Base-by-base conservation (phyloP, 2,329 filamentous ascomycete genomes). In the Lecanicillium sp. region DNA sequence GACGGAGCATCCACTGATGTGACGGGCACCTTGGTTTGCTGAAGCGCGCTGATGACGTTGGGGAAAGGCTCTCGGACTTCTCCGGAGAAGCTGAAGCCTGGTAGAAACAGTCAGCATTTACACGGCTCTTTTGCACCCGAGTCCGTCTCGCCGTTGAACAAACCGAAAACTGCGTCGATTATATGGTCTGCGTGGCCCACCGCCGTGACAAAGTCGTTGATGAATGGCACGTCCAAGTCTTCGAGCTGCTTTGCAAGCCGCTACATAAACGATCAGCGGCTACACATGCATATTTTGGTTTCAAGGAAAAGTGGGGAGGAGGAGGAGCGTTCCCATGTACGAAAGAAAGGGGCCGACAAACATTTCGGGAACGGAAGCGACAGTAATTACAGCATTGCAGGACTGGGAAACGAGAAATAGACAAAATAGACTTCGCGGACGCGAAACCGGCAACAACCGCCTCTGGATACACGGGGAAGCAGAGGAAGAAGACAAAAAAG, bases 21-120 rank as follows among this genome's bases (percentile, higher is more conserved):
- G 0, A 97, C 84, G 0, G 88, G 85, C 7, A 92, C 54, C 18
- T 72, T 72, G 5, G 84, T 83, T 30, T 80, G 71, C 49, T 87
- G 77, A 28, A 98, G 70, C 7, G 84, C 79, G 44, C 74, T 68
- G 50, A 98, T 94, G 12, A 96, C 84, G 0, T 72, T 71, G 1
- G 82, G 81, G 55, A 97, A 98, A 1, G 92, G 92, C 48, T 94
- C 87, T n/a, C 92, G 81, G 38, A 98, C 82, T 47, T 92, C 82
- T 6, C 89, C 90, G 2, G 81, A 82, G 65, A 98, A 98, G 44
- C 84, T 92, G 66, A 98, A 98, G 7, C 87, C 83, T 84, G 27
- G 18, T 33, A 38, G 22, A n/a, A n/a, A n/a, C n/a, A n/a, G n/a
- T n/a, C n/a, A n/a, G n/a, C n/a, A n/a, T n/a, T n/a, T n/a, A n/a